Base-by-base conservation (phyloP, 495 filamentous ascomycete species). In the Penicillium mononematosum region DNA sequence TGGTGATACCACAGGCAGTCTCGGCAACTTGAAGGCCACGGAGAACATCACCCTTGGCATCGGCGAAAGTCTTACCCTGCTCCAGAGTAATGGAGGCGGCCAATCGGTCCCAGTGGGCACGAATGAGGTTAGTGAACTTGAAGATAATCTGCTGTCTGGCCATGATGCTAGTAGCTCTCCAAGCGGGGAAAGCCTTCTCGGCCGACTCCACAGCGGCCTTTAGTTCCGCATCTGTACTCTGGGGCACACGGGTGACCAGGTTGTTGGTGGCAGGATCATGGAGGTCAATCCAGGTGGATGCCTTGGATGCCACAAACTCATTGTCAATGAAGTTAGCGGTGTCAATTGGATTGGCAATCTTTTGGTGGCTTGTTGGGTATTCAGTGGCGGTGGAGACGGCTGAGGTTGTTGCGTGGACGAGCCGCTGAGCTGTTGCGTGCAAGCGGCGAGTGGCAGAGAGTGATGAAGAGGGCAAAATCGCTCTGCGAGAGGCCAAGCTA, bases 181-280 rank as follows among this genome's bases (percentile, higher is more conserved):
- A 99, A 53, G 79, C 79, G 53, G 89, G 88, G 74, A 96, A 99
- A 5, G 94, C 94, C 77, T 88, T 89, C 78, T 92, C 71, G 32
- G 94, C 95, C 61, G 89, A 91, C 59, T 85, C 84, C 42, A 97
- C 91, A 29, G 91, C 93, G 34, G 92, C 92, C 62, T 83, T 78
- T 51, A 99, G 83, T 76, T 99, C 94, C 64, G 80, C 90, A 72
- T 92, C 83, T 8, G 94, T 97, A 67, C 88, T 93, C 73, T 98
- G 92, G 22, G 94, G 94, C 32, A 99, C 94, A n/a, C 95, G 88
- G 10, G 94, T 98, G 32, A 99, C 90, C 46, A 99, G 85, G 68
- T 96, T 94, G 80, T 98, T 98, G 55, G 94, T 99, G 49, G 95
- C 94, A 2, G 94, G 94, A 68, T 99, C 94, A 71, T 91, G 79